Percentiles rank a stretch among this genome's conserved stretches.
Evolutionary conservation across 768 basidiomycete genomes (phyloP).

Genomic region (Collybia sp.): DNA sequence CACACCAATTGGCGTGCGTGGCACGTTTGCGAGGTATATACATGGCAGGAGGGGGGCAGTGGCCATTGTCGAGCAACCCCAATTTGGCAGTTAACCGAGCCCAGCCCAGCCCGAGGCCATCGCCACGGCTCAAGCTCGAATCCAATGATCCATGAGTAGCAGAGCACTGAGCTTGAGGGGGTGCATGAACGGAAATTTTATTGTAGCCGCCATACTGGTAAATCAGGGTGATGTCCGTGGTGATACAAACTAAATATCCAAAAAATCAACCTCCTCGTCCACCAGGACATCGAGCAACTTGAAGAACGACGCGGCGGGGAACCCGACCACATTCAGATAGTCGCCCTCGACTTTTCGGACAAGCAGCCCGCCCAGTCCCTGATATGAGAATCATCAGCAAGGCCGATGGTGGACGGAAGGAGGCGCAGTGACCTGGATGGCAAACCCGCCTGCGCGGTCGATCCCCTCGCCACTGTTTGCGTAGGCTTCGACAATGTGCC

Average conservation of each 20-base stretch:
- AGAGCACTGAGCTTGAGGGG: too few relatives aligned
- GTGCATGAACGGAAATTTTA: too few relatives aligned
- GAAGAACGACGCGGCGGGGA: conserved; percentile 85
- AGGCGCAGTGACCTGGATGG: conserved; percentile 75
- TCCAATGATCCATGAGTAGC: too few relatives aligned
- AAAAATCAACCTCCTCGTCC: conserved; percentile 75
- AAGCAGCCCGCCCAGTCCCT: conserved; percentile 81
- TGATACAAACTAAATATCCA: conserved; percentile 32
- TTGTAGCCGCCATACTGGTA: too few relatives aligned
- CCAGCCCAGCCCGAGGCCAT: too few relatives aligned
- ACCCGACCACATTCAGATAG: conserved; percentile 89
- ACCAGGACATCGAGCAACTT: conserved; percentile 62
- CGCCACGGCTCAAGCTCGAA: too few relatives aligned
- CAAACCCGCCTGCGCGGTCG: conserved; percentile 92
- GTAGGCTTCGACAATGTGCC: conserved; percentile 66
- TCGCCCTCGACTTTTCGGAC: conserved; percentile 86
- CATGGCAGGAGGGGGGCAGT: too few relatives aligned
- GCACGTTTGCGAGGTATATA: too few relatives aligned
- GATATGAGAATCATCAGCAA: not conserved
- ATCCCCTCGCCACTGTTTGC: conserved; percentile 81
- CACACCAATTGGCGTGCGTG: too few relatives aligned
- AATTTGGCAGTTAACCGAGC: too few relatives aligned
- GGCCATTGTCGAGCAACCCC: too few relatives aligned
- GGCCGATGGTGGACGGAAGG: not conserved
- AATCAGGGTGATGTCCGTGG: too few relatives aligned